Evolutionary conservation across 2,329 filamentous ascomycete species (phyloP).

Genomic region (Metarhizium humberi): DNA sequence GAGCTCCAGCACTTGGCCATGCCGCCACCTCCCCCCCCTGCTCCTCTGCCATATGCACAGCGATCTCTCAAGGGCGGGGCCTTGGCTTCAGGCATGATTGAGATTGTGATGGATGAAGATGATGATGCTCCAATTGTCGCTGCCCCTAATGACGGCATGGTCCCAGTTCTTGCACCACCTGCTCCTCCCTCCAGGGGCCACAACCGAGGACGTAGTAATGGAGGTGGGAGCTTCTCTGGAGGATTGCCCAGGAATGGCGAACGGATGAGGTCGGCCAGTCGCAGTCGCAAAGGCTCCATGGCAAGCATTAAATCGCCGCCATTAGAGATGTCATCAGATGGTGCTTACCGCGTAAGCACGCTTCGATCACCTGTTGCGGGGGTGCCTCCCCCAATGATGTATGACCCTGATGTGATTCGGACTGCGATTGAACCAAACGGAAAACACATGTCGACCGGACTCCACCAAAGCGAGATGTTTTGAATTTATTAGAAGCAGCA

Average conservation of each 20-base stretch:
- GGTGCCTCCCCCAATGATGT: conserved; percentile 25
- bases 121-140: conserved; percentile 24
- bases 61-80: conserved; percentile 34
- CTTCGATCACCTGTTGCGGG: conserved; percentile 19
- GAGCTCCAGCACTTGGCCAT: conserved; percentile 53
- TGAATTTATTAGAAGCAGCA: conserved; percentile 15
- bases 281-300: conserved; percentile 36
- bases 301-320: conserved; percentile 16
- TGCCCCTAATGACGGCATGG: conserved; percentile 30
- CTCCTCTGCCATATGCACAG: conserved; percentile 40
- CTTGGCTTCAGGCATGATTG: conserved; percentile 47
- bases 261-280: conserved; percentile 50
- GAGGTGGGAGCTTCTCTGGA: conserved; percentile 41
- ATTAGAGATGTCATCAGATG: conserved; percentile 30
- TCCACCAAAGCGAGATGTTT: conserved; percentile 48
- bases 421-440: conserved; percentile 22
- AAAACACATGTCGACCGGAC: conserved; percentile 38
- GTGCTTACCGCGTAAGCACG: conserved; percentile 12
- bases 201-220: conserved; percentile 46
- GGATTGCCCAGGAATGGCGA: conserved; percentile 50
- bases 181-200: conserved; percentile 38
- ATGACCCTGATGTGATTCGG: conserved; percentile 25
- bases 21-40: conserved; percentile 53
- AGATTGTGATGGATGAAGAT: conserved; percentile 58
- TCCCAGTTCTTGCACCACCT: conserved; percentile 36